phyloP scores from a whole-genome alignment of 495 filamentous ascomycete species.

The Penicillium nucicola region DNA sequence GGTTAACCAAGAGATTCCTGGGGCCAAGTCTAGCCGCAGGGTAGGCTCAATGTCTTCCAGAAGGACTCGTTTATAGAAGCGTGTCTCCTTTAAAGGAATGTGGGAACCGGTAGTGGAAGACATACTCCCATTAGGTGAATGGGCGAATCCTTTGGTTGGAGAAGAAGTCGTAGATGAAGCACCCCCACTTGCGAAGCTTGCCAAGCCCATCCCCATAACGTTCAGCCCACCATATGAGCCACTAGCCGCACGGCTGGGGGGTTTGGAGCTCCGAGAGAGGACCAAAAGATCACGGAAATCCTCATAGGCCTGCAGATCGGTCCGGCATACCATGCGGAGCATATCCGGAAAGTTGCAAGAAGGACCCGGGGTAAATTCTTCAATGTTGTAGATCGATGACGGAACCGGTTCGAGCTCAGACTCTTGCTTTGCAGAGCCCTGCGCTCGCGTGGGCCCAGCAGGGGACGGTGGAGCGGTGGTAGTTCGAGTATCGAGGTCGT shows the following conservation, averaged over 20 bases:
- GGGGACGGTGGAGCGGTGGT: constrained; percentile 68
- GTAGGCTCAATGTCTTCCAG: constrained; percentile 94
- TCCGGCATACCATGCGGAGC: constrained; percentile 75
- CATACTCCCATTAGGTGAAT: constrained; percentile 38
- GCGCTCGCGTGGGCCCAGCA: constrained; percentile 32
- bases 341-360: constrained; percentile 83
- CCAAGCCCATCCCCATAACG: constrained; percentile 60
- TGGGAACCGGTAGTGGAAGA: constrained; percentile 36
- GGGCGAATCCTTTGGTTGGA: constrained; percentile 35
- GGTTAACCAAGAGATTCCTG: constrained; percentile 89
- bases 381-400: constrained; percentile 25
- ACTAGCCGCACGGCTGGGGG: constrained; percentile 61
- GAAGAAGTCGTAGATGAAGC: constrained; percentile 44
- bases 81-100: constrained; percentile 75
- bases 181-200: constrained; percentile 45
- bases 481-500: constrained; percentile 60
- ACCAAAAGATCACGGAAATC: constrained; percentile 80
- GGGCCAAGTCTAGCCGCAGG: constrained; percentile 79
- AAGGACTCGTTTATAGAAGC: constrained; percentile 86
- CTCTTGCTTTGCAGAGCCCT: constrained; percentile 16
- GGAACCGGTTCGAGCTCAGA: constrained; percentile 16
- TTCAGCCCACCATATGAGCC: constrained; percentile 64
- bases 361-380: constrained; percentile 69
- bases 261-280: constrained; percentile 59
- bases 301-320: constrained; percentile 73